Conservation (phyloP, 225 moss, liverwort and hornwort species). For the Polytrichum formosum region DNA sequence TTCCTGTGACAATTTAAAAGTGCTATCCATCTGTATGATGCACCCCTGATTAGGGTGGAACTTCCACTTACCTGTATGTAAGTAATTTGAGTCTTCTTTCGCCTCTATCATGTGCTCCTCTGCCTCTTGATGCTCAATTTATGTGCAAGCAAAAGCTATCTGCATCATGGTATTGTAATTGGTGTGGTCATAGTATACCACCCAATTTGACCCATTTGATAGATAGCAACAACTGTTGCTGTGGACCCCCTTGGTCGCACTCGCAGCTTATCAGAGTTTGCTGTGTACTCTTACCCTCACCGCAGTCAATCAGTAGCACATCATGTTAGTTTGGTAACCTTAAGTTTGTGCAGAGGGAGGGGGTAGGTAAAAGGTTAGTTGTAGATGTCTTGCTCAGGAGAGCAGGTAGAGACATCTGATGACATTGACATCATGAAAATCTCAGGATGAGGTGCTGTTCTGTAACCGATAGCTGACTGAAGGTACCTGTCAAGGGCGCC, state of each 20-base stretch:
- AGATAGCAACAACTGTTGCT: constrained; percentile 3
- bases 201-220: background rate
- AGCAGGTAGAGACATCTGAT: constrained; percentile 1
- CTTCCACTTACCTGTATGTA: background rate
- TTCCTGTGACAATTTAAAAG: constrained; percentile 26
- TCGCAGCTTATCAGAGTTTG: background rate
- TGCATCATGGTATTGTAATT: background rate
- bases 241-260: background rate
- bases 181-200: background rate
- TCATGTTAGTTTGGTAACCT: constrained; percentile 5
- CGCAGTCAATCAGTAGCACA: constrained; percentile 3
- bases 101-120: background rate
- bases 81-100: background rate
- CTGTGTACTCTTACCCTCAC: background rate
- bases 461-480: background rate
- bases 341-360: background rate
- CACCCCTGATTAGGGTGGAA: background rate
- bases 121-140: background rate
- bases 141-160: background rate
- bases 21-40: constrained; percentile 9
- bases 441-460: background rate
- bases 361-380: background rate
- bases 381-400: background rate
- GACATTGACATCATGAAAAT: background rate
- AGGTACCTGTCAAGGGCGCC: background rate